These are phyloP conservation scores for Anthoceros angustus DNA, from an alignment of 225 moss, liverwort and hornwort species.

Conservation along the genomic window DNA sequence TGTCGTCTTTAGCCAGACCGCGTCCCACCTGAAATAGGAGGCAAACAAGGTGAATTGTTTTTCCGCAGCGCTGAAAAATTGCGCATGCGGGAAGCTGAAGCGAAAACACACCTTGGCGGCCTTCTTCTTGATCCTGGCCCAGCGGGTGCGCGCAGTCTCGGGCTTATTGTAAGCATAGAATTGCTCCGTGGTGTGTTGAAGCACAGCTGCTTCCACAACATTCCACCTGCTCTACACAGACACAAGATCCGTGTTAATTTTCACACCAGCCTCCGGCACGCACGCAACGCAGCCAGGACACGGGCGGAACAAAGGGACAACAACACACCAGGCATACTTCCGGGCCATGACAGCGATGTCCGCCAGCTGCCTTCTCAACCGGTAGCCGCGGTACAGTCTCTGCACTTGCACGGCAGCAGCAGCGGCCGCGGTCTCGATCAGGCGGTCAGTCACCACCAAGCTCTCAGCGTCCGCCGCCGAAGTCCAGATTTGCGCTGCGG, in stretches of 20 bases:
- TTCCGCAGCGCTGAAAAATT: not conserved
- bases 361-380: slow-evolving; percentile 59
- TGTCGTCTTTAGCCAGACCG: slow-evolving; percentile 63
- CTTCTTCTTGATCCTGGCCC: slow-evolving; percentile 61
- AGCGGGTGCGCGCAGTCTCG: slow-evolving; percentile 36
- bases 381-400: slow-evolving; percentile 58
- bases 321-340: slow-evolving; percentile 42
- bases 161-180: slow-evolving; percentile 30
- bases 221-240: slow-evolving; percentile 25
- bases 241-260: not conserved
- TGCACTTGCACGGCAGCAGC: slow-evolving; percentile 46
- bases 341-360: slow-evolving; percentile 78
- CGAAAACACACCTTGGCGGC: slow-evolving; percentile 45
- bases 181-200: slow-evolving; percentile 15
- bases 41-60: not conserved
- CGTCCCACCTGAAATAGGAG: slow-evolving; percentile 50
- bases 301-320: not conserved
- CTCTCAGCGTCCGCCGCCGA: not conserved
- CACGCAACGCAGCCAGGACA: not conserved
- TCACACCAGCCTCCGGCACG: not conserved
- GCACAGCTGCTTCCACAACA: slow-evolving; percentile 28
- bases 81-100: not conserved
- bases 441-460: not conserved
- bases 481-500: not conserved
- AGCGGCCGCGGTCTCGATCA: slow-evolving; percentile 4